phyloP scores from a whole-genome alignment of 1,284 basidiomycete species.

The Rhodofomes roseus region DNA sequence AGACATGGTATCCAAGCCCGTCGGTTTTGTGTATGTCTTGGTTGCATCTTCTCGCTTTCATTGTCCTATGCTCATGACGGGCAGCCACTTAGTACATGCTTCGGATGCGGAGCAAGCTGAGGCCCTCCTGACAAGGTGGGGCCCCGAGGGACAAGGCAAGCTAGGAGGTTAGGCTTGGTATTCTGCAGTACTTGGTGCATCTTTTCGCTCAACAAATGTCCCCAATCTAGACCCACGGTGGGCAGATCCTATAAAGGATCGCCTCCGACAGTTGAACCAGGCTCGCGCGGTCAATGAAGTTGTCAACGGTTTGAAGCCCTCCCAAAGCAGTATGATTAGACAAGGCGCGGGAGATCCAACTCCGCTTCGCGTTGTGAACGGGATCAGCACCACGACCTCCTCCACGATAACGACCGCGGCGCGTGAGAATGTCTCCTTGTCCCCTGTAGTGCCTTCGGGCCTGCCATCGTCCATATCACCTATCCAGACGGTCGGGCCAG shows the following conservation, averaged over 20 bases:
- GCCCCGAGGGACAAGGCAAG: conserved; percentile 88
- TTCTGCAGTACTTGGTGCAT: neutral
- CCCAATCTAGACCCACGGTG: conserved; percentile 72
- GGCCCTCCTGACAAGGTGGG: conserved; percentile 86
- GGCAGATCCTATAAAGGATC: conserved; percentile 88
- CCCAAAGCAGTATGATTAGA: conserved; percentile 37
- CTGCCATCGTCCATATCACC: conserved; percentile 15
- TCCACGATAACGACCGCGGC: conserved; percentile 69
- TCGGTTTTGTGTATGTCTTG: conserved; percentile 74
- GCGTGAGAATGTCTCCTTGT: conserved; percentile 55
- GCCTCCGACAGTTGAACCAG: conserved; percentile 71
- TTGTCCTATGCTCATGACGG: conserved; percentile 5
- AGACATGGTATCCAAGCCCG: conserved; percentile 83
- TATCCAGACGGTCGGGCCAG: conserved; percentile 43
- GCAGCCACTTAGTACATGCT: conserved; percentile 89
- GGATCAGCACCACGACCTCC: conserved; percentile 62
- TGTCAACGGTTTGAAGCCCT: conserved; percentile 62
- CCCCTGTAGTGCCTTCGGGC: conserved; percentile 29
- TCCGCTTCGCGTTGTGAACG: conserved; percentile 82
- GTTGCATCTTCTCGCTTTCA: conserved; percentile 3
- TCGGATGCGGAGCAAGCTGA: conserved; percentile 91
- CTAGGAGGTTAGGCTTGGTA: conserved; percentile 61
- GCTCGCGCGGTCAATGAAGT: conserved; percentile 83
- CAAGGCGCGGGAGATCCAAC: conserved; percentile 39
- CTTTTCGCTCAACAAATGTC: conserved; percentile 11